Conservation (phyloP, 176 grass and related monocot species). For the Aegilops umbellulata region DNA sequence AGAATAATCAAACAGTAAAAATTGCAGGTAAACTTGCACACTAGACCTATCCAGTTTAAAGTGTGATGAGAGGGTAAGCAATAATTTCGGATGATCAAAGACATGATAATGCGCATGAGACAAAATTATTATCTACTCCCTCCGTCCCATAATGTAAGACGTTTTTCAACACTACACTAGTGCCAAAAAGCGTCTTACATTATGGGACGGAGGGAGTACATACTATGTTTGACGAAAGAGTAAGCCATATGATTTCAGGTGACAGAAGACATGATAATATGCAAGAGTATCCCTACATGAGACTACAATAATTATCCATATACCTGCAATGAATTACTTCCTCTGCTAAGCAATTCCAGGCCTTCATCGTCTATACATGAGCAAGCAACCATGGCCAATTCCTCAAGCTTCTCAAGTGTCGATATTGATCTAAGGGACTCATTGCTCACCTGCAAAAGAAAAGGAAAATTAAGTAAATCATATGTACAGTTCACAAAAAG, state of each 20-base stretch:
- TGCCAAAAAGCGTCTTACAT: no score
- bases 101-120: neutral
- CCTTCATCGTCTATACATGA: slow-evolving; percentile 83
- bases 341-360: slow-evolving; percentile 64
- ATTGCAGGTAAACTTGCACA: slow-evolving; percentile 22
- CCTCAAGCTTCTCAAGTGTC: slow-evolving; percentile 76
- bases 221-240: neutral
- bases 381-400: slow-evolving; percentile 78
- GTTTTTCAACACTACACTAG: no score
- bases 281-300: neutral
- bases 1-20: neutral
- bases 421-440: slow-evolving; percentile 84
- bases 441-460: slow-evolving; percentile 64
- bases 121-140: neutral
- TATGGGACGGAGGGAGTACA: no score
- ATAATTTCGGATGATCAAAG: neutral
- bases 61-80: neutral
- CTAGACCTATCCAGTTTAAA: neutral
- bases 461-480: slow-evolving; percentile 8
- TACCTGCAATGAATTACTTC: slow-evolving; percentile 70
- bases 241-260: slow-evolving; percentile 6
- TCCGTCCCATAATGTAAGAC: no score
- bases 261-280: slow-evolving; percentile 5
- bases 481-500: neutral
- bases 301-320: neutral